A percentile compares a stretch with the other conserved stretches of the same genome.
Evolutionary conservation across 1,284 basidiomycete genomes (phyloP).

Genomic region (Irpex lacteus): DNA sequence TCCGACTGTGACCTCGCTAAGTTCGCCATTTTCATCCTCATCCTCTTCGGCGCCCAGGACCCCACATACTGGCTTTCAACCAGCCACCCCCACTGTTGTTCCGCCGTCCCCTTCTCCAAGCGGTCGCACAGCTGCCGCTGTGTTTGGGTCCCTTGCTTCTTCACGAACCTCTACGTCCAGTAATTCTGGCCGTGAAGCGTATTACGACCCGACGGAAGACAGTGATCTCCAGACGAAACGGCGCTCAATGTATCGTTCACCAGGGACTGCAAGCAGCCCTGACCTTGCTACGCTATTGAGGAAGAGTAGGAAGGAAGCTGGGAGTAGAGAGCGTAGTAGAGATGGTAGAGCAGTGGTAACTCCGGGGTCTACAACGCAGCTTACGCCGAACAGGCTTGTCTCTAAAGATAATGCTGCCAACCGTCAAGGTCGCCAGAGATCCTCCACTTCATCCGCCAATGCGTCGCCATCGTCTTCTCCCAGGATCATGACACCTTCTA

Average conservation of each 20-base stretch:
- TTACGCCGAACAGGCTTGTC: slow-evolving; percentile 16
- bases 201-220: slow-evolving; percentile 59
- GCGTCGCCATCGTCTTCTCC: slow-evolving; percentile 4
- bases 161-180: slow-evolving; percentile 36
- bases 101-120: slow-evolving; percentile 53
- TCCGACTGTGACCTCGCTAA: slow-evolving; percentile 22
- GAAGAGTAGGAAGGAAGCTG: slow-evolving; percentile 57
- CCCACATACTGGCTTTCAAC: slow-evolving; percentile 27
- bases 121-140: slow-evolving; percentile 26
- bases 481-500: slow-evolving; percentile 4
- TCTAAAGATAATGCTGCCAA: slow-evolving; percentile 3
- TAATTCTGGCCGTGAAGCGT: slow-evolving; percentile 51
- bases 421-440: slow-evolving; percentile 5
- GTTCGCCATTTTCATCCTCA: slow-evolving; percentile 22
- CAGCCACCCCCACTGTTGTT: slow-evolving; percentile 51
- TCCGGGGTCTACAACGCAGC: slow-evolving; percentile 30
- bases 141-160: slow-evolving; percentile 33
- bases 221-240: slow-evolving; percentile 67
- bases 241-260: slow-evolving; percentile 81
- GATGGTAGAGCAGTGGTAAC: slow-evolving; percentile 46
- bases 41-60: slow-evolving; percentile 25
- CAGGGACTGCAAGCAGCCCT: slow-evolving; percentile 85
- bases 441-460: slow-evolving; percentile 3
- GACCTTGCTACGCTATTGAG: slow-evolving; percentile 82
- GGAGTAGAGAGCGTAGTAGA: slow-evolving; percentile 25